A percentile compares a stretch with the other conserved stretches of the same genome.
phyloP scores from a whole-genome alignment of 345 rosid genomes.

The Pugionium dolabratum region DNA sequence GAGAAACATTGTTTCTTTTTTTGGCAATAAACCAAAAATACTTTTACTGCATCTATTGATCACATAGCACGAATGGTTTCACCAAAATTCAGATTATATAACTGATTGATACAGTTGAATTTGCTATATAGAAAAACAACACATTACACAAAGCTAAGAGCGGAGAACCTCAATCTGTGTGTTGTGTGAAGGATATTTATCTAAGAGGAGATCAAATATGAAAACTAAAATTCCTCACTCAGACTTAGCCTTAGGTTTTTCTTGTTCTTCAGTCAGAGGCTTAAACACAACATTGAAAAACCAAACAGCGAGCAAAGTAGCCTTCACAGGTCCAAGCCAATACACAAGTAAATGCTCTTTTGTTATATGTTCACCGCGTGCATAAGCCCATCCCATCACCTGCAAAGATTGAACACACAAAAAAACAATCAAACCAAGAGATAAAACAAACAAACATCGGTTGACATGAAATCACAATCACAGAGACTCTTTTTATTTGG shows the following conservation, averaged over 20 bases:
- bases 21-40: constrained; percentile 30
- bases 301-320: constrained; percentile 84
- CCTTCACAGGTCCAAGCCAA: constrained; percentile 90
- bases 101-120: constrained; percentile 28
- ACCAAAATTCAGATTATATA: constrained; percentile 19
- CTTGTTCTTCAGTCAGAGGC: constrained; percentile 46
- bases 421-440: constrained; percentile 6
- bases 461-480: neutral
- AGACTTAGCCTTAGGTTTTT: constrained; percentile 48
- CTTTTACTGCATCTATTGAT: constrained; percentile 31
- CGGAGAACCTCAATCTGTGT: neutral
- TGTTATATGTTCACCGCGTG: constrained; percentile 83
- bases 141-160: constrained; percentile 12
- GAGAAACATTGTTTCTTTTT: constrained; percentile 11
- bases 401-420: constrained; percentile 26
- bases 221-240: constrained; percentile 41
- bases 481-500: neutral
- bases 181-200: neutral
- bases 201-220: constrained; percentile 1
- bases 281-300: constrained; percentile 55
- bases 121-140: constrained; percentile 15
- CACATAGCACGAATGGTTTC: constrained; percentile 2
- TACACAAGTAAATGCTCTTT: constrained; percentile 90
- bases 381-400: constrained; percentile 99
- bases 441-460: neutral